Evolutionary conservation across 345 rosid genomes (phyloP).

Genomic region (Camelina neglecta): DNA sequence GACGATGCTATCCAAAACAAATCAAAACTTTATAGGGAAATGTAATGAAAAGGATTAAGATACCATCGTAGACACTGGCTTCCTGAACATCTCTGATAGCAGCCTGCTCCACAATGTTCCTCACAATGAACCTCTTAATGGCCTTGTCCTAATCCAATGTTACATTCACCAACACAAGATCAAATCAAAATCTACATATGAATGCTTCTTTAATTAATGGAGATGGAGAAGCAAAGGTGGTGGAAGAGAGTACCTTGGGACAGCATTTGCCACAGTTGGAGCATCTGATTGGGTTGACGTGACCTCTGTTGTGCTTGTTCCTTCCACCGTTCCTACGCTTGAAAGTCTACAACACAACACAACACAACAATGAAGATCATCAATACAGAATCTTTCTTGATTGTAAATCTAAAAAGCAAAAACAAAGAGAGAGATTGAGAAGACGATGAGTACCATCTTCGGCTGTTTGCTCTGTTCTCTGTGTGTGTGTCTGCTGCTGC

Average conservation of each 20-base stretch:
- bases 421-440: too few relatives aligned
- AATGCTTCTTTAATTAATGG: neutral
- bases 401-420: neutral
- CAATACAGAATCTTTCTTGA: conserved; percentile 12
- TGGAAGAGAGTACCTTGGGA: conserved; percentile 59
- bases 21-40: too few relatives aligned
- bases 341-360: conserved; percentile 61
- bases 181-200: neutral
- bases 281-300: conserved; percentile 88
- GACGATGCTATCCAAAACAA: too few relatives aligned
- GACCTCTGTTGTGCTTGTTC: conserved; percentile 98
- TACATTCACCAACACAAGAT: neutral
- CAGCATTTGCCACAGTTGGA: conserved; percentile 98
- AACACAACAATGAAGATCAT: neutral
- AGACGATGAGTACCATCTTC: neutral
- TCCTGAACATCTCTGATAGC: conserved; percentile 93
- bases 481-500: neutral
- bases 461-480: neutral
- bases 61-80: conserved; percentile 82
- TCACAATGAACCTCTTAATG: conserved; percentile 81
- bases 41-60: too few relatives aligned
- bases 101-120: conserved; percentile 96
- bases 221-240: neutral
- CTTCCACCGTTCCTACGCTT: conserved; percentile 98
- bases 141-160: conserved; percentile 65